Conservation (phyloP, 176 grass and related monocot species). For the Dactylis glomerata region DNA sequence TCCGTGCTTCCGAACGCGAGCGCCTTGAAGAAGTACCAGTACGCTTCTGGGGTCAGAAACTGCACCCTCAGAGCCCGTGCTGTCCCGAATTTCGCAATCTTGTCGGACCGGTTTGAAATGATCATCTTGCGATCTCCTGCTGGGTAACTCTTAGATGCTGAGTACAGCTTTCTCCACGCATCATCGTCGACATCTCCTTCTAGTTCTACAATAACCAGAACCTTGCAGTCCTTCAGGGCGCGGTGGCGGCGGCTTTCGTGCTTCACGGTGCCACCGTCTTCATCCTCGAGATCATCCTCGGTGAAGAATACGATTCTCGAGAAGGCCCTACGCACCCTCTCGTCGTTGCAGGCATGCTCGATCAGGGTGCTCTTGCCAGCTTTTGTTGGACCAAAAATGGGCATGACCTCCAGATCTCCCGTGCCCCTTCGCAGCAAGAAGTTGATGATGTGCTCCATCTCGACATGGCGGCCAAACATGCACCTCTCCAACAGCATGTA, state of each 20-base stretch:
- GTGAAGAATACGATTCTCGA: neutral
- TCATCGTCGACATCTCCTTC: neutral
- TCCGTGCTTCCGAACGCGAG: neutral
- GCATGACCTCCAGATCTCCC: neutral
- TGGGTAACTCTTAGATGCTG: neutral
- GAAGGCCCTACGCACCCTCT: neutral
- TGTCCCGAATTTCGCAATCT: neutral
- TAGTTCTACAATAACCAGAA: neutral
- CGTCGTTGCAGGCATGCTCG: neutral
- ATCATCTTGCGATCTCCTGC: neutral
- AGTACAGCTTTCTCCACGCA: neutral
- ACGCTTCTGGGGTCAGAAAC: neutral
- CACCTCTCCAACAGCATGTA: neutral
- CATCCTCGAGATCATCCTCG: neutral
- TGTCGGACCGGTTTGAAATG: neutral
- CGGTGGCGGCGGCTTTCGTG: neutral
- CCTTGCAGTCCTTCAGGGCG: neutral
- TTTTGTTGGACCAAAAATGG: neutral
- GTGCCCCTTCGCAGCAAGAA: neutral
- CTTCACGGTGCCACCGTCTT: neutral
- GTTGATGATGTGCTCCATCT: neutral
- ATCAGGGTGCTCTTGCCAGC: neutral
- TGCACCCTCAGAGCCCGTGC: neutral
- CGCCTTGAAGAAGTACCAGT: neutral
- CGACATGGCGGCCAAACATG: neutral